Base-by-base conservation (phyloP, 1,284 basidiomycete species). In the Polyporus tsugae region DNA sequence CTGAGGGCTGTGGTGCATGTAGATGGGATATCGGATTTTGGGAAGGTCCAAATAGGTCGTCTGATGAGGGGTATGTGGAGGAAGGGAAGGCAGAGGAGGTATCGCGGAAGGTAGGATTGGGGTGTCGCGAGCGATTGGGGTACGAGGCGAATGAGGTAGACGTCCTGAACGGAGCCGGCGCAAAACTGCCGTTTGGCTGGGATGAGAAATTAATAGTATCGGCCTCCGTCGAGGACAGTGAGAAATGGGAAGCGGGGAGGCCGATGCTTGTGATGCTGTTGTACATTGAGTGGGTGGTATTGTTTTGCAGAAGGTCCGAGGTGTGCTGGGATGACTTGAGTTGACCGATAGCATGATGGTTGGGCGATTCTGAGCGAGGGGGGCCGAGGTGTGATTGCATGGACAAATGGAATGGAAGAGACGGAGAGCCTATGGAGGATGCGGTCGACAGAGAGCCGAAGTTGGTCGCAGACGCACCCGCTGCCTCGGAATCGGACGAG, bases 401-500 rank as follows among this genome's bases (percentile, higher is more conserved):
- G 67, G 84, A 78, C 58, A 86, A 77, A 74, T 85, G 87, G 77
- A 83, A 89, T 66, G 85, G 86, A 49, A 86, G 79, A 41, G 86
- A 83, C 61, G 89, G 86, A 62, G 89, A 89, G 71, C 82, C 84
- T 49, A 78, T 70, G 49, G 86, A 85, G 49, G 85, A 85, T 11
- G 85, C 83, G 69, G 83, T 82, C 59, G 86, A 84, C 38, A 84
- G 76, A 58, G 86, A 84, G 63, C 82, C 80, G 76, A 84, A 84
- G 1, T 72, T 60, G n/a, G 75, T 75, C 11, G 83, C 84, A 57
- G 80, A 79, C 64, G 82, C 77, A 64, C 81, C 80, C 38, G 83
- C 80, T 61, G 85, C 83, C 73, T 90, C 88, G 36, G 87, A 83
- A 79, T 90, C 84, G 6, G 85, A 82, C 44, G 82, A 83, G 35